Base-by-base conservation (phyloP, 2,329 filamentous ascomycete species). In the Juglanconis sp. region DNA sequence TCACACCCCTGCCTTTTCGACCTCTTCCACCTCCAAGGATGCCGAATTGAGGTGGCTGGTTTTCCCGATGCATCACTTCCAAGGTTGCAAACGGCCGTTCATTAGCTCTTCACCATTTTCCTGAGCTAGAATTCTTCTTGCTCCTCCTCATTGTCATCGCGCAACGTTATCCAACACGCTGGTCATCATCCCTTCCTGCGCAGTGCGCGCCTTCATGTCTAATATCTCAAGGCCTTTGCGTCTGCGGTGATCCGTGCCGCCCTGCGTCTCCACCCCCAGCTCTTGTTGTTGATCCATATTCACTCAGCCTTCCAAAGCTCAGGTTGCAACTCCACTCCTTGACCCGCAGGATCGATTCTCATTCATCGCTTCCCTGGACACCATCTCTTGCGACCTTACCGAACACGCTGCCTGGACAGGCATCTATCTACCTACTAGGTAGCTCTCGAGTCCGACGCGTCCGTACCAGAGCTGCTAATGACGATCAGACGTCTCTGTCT, bases 291-390 rank as follows among this genome's bases (percentile, higher is more conserved):
- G 40, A 15, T 36, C 57, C 53, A 34, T 34, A 49, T n/a, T 40
- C 46, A 44, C 61, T 58, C 57, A 54, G 57, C 56, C 50, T 44
- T 57, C 54, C 44, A 17, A 53, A 36, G 35, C 48, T 34, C 24
- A 42, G 31, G 34, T 57, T 35, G 32, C 42, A 51, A 51, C 61
- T 57, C 59, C 58, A 58, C 61, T 34, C 40, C 8, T 30, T 32
- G 49, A 56, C 59, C 59, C 51, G 59, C 61, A 50, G 51, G 53
- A 46, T 61, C 49, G 58, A 58, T 56, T 46, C 59, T 56, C 54
- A 58, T 57, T 42, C 38, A 53, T 32, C 46, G 34, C 46, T 56
- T 31, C 34, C 13, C 34, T 55, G 17, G 61, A 56, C 57, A 53
- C 38, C 30, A 40, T 60, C 47, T 32, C 54, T 54, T 32, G 35